Percentiles rank a stretch among this genome's conserved stretches.
Evolutionary conservation across 306 rosid genomes (phyloP).

Genomic region (Astragalus glycyphyllos): DNA sequence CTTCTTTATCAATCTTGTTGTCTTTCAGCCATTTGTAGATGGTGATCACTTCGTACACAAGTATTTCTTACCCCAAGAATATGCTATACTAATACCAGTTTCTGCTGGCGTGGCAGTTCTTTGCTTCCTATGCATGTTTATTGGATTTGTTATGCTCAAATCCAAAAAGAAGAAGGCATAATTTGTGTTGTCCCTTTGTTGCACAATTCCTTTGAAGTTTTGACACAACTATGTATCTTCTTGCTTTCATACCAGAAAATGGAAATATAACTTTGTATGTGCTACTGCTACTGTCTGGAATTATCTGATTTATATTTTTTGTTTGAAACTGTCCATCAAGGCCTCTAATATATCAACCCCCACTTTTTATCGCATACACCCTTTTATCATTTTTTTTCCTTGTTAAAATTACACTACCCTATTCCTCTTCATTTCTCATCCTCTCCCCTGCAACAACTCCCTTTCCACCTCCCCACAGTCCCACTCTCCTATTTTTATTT

Average conservation of each 20-base stretch:
- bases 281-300: background rate
- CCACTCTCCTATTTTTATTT: too few relatives aligned
- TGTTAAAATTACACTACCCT: too few relatives aligned
- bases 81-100: conserved; percentile 81
- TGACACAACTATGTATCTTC: background rate
- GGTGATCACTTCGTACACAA: conserved; percentile 80
- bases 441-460: too few relatives aligned
- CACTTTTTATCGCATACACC: too few relatives aligned
- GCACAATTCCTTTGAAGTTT: background rate
- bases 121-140: conserved; percentile 73
- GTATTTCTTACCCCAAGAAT: conserved; percentile 91
- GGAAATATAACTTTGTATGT: conserved; percentile 7
- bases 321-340: too few relatives aligned
- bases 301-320: too few relatives aligned
- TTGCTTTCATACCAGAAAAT: background rate
- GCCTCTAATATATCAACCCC: too few relatives aligned
- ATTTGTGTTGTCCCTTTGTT: conserved; percentile 20
- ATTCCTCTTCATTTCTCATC: too few relatives aligned
- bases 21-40: conserved; percentile 95
- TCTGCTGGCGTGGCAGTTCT: conserved; percentile 76
- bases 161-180: conserved; percentile 87
- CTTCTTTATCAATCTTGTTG: conserved; percentile 26
- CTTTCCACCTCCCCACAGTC: too few relatives aligned
- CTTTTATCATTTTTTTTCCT: too few relatives aligned
- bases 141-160: conserved; percentile 92